A percentile compares a stretch with the other conserved stretches of the same genome.
phyloP scores from a whole-genome alignment of 148 eudicot genomes.

The Fagopyrum homotropicum region DNA sequence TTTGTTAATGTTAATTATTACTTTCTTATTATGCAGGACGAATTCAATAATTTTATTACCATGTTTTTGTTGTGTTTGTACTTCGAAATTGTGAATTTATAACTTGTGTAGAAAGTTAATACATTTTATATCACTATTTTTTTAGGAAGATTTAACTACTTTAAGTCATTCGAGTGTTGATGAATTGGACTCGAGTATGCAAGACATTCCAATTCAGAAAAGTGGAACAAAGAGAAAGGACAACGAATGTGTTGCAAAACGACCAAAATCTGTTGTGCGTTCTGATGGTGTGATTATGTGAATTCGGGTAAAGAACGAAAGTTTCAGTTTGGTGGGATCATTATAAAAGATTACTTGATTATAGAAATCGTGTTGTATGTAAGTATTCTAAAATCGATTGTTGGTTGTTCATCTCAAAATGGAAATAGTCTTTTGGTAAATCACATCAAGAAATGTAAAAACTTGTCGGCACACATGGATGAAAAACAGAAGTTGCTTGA shows the following conservation, averaged over 20 bases:
- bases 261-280: neutral
- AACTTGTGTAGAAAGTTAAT: too few species aligned
- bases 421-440: neutral
- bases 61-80: too few species aligned
- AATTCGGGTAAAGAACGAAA: neutral
- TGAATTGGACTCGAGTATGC: neutral
- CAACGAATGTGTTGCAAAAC: neutral
- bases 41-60: too few species aligned
- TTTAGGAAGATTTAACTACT: too few species aligned
- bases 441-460: neutral
- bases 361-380: neutral
- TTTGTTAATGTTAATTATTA: too few species aligned
- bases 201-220: neutral
- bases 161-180: too few species aligned
- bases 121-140: too few species aligned
- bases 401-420: neutral
- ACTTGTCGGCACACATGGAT: neutral
- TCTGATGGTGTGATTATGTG: too few species aligned
- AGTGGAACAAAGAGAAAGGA: neutral
- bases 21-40: too few species aligned
- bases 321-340: neutral
- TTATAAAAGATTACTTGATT: neutral
- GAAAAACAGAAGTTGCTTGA: neutral
- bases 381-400: too few species aligned
- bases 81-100: too few species aligned